Conservation (phyloP, 176 grass and related monocot species). For the Raddia guianensis region DNA sequence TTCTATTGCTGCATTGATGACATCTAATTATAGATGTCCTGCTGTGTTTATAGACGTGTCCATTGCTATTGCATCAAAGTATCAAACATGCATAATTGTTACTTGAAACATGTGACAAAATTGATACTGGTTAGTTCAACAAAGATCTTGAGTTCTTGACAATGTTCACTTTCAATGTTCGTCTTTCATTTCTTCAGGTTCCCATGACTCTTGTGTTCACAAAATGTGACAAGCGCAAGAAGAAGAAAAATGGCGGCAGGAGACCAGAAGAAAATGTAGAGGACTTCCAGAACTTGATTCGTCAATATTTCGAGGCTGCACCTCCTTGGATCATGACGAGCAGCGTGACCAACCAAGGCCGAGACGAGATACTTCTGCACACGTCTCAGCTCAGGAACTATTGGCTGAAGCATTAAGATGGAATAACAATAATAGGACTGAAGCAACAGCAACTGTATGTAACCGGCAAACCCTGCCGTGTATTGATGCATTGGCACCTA, state of each 20-base stretch:
- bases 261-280: constrained; percentile 91
- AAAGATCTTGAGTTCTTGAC: constrained; percentile 21
- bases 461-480: constrained; percentile 22
- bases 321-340: constrained; percentile 99
- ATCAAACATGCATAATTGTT: constrained; percentile 8
- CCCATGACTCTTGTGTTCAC: constrained; percentile 97
- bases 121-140: constrained; percentile 11
- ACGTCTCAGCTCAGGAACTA: constrained; percentile 97
- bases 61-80: not conserved
- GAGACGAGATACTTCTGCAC: constrained; percentile 96
- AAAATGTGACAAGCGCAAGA: constrained; percentile 96
- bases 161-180: constrained; percentile 16
- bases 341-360: constrained; percentile 82
- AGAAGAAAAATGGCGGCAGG: constrained; percentile 91
- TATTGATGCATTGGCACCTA: constrained; percentile 31
- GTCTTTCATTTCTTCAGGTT: constrained; percentile 52
- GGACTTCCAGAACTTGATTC: constrained; percentile 71
- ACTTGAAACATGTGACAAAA: not conserved
- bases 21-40: not conserved
- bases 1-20: constrained; percentile 25
- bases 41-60: not conserved
- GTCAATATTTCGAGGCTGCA: constrained; percentile 75
- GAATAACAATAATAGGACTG: constrained; percentile 3
- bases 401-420: constrained; percentile 81
- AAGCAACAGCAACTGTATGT: constrained; percentile 27